Base-by-base conservation (phyloP, 306 rosid genomes). In the Pyrus betulifolia region DNA sequence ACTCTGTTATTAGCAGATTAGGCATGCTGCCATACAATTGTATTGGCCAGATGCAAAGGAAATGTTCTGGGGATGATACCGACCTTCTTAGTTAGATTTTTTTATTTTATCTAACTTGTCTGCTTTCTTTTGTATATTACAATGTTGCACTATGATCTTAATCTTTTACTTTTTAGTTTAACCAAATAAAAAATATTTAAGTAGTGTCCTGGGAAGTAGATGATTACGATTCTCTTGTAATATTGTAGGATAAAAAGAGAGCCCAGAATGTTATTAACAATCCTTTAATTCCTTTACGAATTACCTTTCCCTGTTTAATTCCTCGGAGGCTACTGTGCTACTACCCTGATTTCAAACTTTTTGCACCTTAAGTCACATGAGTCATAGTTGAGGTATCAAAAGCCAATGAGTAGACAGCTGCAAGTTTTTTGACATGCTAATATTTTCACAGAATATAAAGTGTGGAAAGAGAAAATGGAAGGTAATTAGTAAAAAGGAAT, bases 1-100 rank as follows among this genome's bases (percentile, higher is more conserved):
- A 77, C 85, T 74, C 78, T 58, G 74, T 70, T 71, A 60, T 70
- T 69, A 60, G 54, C 35, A 5, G 61, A 62, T 78, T 86, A 71
- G 74, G 75, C 42, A 58, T 74, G 77, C 75, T 78, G 57, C 76
- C 82, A 79, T 77, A 62, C 13, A n/a, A 11, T n/a, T 7, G 54
- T 76, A 18, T 64, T 66, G 80, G n/a, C 55, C 72, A 66, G 67
- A 74, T 80, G 74, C 80, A 63, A 46, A 27, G 68, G 77, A 81
- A 76, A 71, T 81, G 70, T 1, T 38, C 10, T 38, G 9, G 42
- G 5, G 7, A 38, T 2, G 42, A 6, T 1, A 38, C 42, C 42
- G 2, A 38, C 9, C 42, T 38, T 38, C 10, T 38, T 2, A 0
- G 42, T 7, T 38, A 38, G 10, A 38, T 35, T 38, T 38, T 7